Evolutionary conservation across 306 rosid genomes (phyloP).

Genomic region (Cajanus cajan): DNA sequence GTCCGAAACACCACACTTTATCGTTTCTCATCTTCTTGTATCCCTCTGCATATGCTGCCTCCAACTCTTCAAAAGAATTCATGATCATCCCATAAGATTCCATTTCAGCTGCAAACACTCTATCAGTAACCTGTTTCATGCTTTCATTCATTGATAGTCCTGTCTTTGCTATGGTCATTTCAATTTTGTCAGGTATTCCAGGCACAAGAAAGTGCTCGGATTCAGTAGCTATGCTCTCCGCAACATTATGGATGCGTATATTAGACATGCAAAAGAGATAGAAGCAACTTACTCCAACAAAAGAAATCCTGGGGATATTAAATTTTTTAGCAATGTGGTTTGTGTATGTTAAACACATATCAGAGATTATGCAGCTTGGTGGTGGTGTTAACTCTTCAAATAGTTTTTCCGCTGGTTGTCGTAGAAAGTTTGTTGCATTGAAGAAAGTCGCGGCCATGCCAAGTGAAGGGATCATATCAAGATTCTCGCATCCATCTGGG

Average conservation of each 20-base stretch:
- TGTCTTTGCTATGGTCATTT: slow-evolving; percentile 31
- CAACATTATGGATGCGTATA: not conserved
- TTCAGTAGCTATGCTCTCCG: slow-evolving; percentile 15
- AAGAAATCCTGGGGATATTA: slow-evolving; percentile 54
- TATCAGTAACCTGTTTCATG: not conserved
- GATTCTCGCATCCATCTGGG: slow-evolving; percentile 62
- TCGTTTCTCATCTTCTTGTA: slow-evolving; percentile 38
- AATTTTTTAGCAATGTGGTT: slow-evolving; percentile 35
- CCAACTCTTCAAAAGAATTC: slow-evolving; percentile 65
- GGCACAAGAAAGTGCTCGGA: slow-evolving; percentile 39
- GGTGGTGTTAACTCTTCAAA: slow-evolving; percentile 35
- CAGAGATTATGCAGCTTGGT: slow-evolving; percentile 58
- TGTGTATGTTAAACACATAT: slow-evolving; percentile 53
- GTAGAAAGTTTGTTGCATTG: slow-evolving; percentile 26
- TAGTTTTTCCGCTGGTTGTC: slow-evolving; percentile 31
- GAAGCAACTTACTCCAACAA: slow-evolving; percentile 38
- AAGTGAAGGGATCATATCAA: slow-evolving; percentile 52
- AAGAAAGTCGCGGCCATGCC: not conserved
- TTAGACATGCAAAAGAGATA: not conserved
- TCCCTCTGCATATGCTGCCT: slow-evolving; percentile 37
- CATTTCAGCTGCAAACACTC: slow-evolving; percentile 37
- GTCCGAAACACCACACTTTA: slow-evolving; percentile 60
- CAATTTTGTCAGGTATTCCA: slow-evolving; percentile 43
- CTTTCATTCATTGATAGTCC: not conserved
- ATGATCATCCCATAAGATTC: slow-evolving; percentile 38